Conservation (phyloP, 257 asterid genomes). For the Buddleja alternifolia region DNA sequence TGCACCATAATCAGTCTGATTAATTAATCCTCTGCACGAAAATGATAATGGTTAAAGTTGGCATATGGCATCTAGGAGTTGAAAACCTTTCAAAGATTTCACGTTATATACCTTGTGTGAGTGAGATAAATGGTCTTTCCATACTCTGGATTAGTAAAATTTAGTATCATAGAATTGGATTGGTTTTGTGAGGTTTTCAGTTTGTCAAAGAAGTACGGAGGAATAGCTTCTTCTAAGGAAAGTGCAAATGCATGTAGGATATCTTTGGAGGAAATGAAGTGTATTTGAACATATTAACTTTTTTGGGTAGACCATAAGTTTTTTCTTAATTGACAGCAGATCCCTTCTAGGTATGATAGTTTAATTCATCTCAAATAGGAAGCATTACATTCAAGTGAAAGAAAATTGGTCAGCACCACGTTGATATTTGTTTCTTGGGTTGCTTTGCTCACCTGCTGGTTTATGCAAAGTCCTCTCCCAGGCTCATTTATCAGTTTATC, state of each 20-base stretch:
- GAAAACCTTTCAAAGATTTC: neutral
- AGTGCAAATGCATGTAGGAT: no score
- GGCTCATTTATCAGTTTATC: conserved; percentile 9
- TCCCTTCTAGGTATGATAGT: neutral
- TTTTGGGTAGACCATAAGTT: no score
- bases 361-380: no score
- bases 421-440: neutral
- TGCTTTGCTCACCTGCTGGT: no score
- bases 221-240: no score
- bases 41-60: neutral
- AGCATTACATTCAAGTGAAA: conserved; percentile 9
- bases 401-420: neutral
- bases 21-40: no score
- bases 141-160: neutral
- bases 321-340: no score
- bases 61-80: neutral
- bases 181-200: neutral
- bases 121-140: neutral
- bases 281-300: no score
- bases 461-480: neutral
- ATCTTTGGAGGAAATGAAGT: no score
- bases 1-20: neutral
- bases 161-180: neutral
- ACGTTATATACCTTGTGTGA: neutral
- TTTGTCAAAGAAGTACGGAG: neutral